Conservation (phyloP, 2,329 filamentous ascomycete genomes). For the Neofusicoccum kwambonambiense region DNA sequence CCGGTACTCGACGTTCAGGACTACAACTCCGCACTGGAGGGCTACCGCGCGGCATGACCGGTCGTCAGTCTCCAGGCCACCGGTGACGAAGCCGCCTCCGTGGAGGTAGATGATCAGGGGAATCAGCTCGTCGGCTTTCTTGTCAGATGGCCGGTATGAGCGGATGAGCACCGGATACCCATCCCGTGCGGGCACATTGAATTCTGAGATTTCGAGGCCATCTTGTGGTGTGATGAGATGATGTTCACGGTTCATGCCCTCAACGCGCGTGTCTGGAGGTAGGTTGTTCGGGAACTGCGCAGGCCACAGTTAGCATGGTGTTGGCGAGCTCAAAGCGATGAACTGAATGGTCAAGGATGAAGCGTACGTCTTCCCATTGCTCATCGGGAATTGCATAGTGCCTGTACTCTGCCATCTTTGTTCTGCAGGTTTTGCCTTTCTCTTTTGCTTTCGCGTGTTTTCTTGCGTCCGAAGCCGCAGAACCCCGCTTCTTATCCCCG, state of each 20-base stretch:
- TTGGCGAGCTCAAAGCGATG: neutral
- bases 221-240: neutral
- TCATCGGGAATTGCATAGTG: neutral
- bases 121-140: neutral
- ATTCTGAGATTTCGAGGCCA: constrained; percentile 23
- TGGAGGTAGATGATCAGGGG: constrained; percentile 27
- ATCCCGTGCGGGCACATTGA: constrained; percentile 24
- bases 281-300: neutral
- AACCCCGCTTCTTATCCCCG: neutral
- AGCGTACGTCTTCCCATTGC: neutral
- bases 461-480: too few relatives aligned
- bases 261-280: neutral
- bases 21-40: neutral
- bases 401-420: neutral
- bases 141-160: constrained; percentile 20
- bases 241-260: neutral
- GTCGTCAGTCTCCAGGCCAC: constrained; percentile 23
- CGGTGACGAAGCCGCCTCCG: constrained; percentile 27
- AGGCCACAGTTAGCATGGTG: neutral
- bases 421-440: neutral
- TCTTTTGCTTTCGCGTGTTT: neutral
- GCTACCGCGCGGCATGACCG: neutral
- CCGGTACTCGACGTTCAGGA: neutral
- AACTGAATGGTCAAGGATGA: neutral
- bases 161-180: constrained; percentile 25